Base-by-base conservation (phyloP, 345 rosid species). In the Eucalyptus pumila region DNA sequence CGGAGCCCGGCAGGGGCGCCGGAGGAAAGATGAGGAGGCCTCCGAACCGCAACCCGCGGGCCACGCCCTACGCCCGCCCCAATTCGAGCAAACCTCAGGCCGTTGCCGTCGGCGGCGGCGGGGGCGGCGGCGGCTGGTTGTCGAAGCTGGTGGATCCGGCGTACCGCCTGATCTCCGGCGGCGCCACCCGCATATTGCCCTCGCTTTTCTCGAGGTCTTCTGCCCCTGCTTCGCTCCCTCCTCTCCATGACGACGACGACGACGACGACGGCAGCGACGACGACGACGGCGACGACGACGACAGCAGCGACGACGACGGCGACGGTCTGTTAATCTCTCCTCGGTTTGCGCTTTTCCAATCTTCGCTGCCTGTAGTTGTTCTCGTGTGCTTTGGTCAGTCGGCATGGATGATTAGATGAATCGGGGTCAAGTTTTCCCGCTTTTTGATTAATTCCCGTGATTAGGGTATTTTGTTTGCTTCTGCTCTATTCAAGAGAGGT, bases 91-190 rank as follows among this genome's bases (percentile, higher is more conserved):
- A 91, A 76, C 44, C 90, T 47, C 93, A 90, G 88, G 83, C 69
- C 92, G 93, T 51, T 60, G 83, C 69, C 93, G 93, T 49, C 85
- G 62, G 6, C 62, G 62, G 94, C 40, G 94, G 96, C 93, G 88
- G 67, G 92, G 93, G 58, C 87, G 50, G 50, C 42, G 88, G 94
- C 87, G 93, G 94, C 16, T 95, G 98, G 95, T 91, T 96, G 87
- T 95, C 96, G 86, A 96, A 91, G 95, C 90, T 95, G 27, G 95
- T 97, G 86, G 94, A 96, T 91, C 99, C 99, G 50, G 99, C 98
- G 89, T 92, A 87, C 91, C 97, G 96, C 87, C 92, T 96, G 49
- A 91, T 97, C 23, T 88, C 95, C 76, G 93, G 94, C 88, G 97
- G 99, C 69, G 98, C 97, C 90, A 93, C 94, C 62, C 92, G 89